Evolutionary conservation across 1,284 basidiomycete species (phyloP), one percentile per base, ranked within the genome.

Genomic region (Kalmanozyma brasiliensis): DNA sequence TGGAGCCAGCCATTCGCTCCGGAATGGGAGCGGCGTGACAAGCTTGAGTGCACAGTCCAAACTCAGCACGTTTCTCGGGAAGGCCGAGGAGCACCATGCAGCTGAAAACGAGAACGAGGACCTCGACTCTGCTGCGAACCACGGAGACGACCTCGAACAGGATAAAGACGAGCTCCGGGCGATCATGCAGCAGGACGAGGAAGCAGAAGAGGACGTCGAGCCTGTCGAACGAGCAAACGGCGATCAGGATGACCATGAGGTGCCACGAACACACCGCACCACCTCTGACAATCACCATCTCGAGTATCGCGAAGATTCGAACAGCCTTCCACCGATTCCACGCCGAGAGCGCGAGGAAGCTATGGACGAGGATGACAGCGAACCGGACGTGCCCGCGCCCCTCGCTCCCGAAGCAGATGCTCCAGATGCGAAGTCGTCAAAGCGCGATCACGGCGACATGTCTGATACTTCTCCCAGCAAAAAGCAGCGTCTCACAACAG

Each of bases 381-480:
- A 58, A 20, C 45, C 52, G 2, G 63, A 66, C 6, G 34, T 46
- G 4, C 56, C 55, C 8, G 42, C 34, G 4, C 47, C 53, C 3
- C 41, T 17, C 3, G 56, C 47, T 10, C 47, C 47, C 13, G 56
- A 37, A 40, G 4, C 26, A 8, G 17, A 24, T 4, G 30, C 37
- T 7, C 37, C 46, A 4, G 10, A 8, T 4, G 37, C 11, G 2
- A 3, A 20, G 2, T 26, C 48, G 69, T 42, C 67, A 52, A 19
- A 78, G 75, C 30, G 66, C 52, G n/a, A 68, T 38, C 29, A 49
- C 37, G 47, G 49, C 1, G 43, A 34, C 16, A 70, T 60, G 8
- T 64, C 70, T 11, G 74, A 79, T 22, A 74, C 43, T 51, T 59
- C 63, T 14, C 53, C 64, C 0, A 34, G 32, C 6, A 67, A 67